Percentiles rank a stretch among this genome's conserved stretches.
Evolutionary conservation across 2,329 filamentous ascomycete species (phyloP).

Genomic region (Ceratocystiopsis sp.): DNA sequence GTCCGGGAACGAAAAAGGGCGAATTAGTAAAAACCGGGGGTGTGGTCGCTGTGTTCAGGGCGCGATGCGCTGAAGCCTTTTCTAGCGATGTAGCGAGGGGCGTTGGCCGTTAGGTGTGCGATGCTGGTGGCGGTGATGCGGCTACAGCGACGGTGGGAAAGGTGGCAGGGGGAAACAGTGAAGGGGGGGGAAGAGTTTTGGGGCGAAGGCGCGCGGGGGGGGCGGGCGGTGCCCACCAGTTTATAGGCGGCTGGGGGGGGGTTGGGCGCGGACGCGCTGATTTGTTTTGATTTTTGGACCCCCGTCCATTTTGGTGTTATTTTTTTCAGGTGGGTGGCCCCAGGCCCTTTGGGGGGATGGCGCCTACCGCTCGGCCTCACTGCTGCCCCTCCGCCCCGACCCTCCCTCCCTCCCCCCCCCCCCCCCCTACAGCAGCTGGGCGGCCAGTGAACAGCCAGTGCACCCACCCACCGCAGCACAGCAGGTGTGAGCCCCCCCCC

Average conservation of each 20-base stretch:
- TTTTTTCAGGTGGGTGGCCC: neutral
- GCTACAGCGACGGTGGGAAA: neutral
- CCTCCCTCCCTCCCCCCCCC: too few species aligned
- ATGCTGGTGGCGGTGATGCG: constrained; percentile 2
- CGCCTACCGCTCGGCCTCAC: too few species aligned
- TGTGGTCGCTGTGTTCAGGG: constrained; percentile 5
- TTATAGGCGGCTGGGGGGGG: constrained; percentile 11
- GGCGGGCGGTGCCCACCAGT: constrained; percentile 8
- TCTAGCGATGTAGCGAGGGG: constrained; percentile 4
- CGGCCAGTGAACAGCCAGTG: too few species aligned
- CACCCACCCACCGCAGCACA: too few species aligned
- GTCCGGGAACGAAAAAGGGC: constrained; percentile 3
- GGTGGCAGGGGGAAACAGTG: constrained; percentile 1
- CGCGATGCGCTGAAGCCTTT: constrained; percentile 7
- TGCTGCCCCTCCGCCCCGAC: too few species aligned
- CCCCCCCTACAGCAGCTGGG: too few species aligned
- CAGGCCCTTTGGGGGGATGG: neutral
- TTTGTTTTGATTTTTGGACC: constrained; percentile 7
- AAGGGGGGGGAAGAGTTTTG: neutral
- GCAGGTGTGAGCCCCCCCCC: too few species aligned
- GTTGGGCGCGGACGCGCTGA: constrained; percentile 10
- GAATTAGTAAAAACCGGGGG: neutral
- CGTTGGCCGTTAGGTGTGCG: constrained; percentile 4
- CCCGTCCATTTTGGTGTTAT: neutral
- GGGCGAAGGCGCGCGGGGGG: neutral